A percentile compares a stretch with the other conserved stretches of the same genome.
Evolutionary conservation across 2,329 filamentous ascomycete species (phyloP).

Genomic region (Lasiodiplodia theobromae): DNA sequence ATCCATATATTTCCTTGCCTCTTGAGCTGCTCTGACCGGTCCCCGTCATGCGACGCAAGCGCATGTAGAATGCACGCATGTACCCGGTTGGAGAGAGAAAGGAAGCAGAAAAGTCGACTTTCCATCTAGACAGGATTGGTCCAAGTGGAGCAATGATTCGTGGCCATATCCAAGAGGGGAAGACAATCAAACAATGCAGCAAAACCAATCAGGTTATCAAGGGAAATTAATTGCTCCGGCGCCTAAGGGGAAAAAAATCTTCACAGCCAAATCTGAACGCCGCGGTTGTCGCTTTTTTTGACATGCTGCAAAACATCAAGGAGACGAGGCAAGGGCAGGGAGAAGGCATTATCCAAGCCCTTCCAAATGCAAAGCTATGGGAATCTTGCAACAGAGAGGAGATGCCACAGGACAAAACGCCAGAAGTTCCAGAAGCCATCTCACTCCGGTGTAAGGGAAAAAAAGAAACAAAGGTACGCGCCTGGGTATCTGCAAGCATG

Average conservation of each 20-base stretch:
- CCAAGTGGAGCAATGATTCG: not conserved
- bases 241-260: not conserved
- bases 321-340: not conserved
- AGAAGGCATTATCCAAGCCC: no score
- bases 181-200: not conserved
- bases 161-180: not conserved
- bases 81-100: slow-evolving; percentile 9
- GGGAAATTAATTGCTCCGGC: not conserved
- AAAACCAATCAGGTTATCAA: not conserved
- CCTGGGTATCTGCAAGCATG: slow-evolving; percentile 10
- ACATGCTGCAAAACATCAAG: no score
- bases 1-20: slow-evolving; percentile 10
- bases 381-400: not conserved
- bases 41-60: not conserved
- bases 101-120: not conserved
- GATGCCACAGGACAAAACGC: not conserved
- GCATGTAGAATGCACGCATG: not conserved
- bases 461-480: slow-evolving; percentile 2
- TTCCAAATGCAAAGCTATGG: no score
- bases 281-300: not conserved
- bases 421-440: not conserved
- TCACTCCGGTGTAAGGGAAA: slow-evolving; percentile 1
- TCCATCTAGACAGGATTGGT: not conserved
- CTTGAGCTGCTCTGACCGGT: not conserved
- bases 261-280: not conserved